Conservation (phyloP, 805 yeast genomes). For the Saccharomycopsis malanga region DNA sequence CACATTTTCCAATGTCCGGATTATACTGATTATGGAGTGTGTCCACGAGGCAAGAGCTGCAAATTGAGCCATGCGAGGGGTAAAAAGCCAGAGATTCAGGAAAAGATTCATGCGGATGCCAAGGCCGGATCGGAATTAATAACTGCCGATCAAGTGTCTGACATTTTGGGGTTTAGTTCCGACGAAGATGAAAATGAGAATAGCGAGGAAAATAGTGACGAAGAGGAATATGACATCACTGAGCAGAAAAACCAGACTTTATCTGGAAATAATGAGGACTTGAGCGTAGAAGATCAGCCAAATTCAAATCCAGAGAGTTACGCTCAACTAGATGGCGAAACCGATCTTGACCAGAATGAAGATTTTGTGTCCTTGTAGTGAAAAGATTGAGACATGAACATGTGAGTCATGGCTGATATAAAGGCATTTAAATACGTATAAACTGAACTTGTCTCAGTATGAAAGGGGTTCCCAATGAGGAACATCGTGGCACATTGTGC, state of each 20-base stretch:
- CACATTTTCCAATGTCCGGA: slow-evolving; percentile 70
- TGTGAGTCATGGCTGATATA: too few relatives aligned
- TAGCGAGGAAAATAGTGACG: too few relatives aligned
- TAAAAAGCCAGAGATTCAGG: slow-evolving; percentile 17
- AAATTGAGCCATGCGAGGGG: slow-evolving; percentile 41
- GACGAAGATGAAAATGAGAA: too few relatives aligned
- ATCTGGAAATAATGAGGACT: neutral
- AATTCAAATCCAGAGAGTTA: too few relatives aligned
- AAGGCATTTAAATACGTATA: too few relatives aligned
- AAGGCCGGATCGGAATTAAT: too few relatives aligned
- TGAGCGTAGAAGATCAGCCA: neutral
- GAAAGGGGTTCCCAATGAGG: too few relatives aligned
- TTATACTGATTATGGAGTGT: slow-evolving; percentile 37
- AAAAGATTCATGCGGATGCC: neutral
- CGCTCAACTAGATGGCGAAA: too few relatives aligned
- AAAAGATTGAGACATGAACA: too few relatives aligned
- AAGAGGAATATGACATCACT: neutral
- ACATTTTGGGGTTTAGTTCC: neutral
- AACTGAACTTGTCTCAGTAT: too few relatives aligned
- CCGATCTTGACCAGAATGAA: slow-evolving; percentile 8
- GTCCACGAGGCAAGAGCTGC: slow-evolving; percentile 49
- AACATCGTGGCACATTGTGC: too few relatives aligned
- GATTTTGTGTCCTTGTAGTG: slow-evolving; percentile 10
- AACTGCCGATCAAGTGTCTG: neutral
- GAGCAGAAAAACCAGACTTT: neutral